phyloP scores from a whole-genome alignment of 495 filamentous ascomycete genomes.

The Daldinia childiae region DNA sequence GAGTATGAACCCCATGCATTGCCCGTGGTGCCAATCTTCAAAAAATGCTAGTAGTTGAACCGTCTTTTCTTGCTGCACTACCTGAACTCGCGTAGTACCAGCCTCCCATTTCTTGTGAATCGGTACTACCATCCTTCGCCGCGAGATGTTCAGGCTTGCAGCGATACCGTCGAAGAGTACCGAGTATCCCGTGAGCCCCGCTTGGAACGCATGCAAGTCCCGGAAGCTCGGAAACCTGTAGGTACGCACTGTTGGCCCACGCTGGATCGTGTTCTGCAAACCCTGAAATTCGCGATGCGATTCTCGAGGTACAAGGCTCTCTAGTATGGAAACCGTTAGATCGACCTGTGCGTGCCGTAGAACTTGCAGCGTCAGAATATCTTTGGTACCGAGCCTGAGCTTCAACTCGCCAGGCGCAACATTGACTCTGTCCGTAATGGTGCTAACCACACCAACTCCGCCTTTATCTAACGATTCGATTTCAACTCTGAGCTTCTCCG shows the following conservation, averaged over 20 bases:
- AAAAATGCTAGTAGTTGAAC: slow-evolving; percentile 85
- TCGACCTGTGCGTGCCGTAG: slow-evolving; percentile 72
- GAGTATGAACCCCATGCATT: slow-evolving; percentile 86
- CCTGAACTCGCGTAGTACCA: slow-evolving; percentile 74
- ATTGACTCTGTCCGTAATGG: slow-evolving; percentile 77
- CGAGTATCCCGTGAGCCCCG: slow-evolving; percentile 76
- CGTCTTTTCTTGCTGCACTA: slow-evolving; percentile 76
- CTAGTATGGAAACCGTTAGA: slow-evolving; percentile 72
- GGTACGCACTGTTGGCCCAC: slow-evolving; percentile 59
- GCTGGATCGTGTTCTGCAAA: slow-evolving; percentile 57
- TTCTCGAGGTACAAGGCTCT: slow-evolving; percentile 68
- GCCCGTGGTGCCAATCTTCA: slow-evolving; percentile 79
- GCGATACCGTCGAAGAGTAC: slow-evolving; percentile 80
- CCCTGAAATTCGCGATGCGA: slow-evolving; percentile 62
- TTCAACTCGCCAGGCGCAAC: slow-evolving; percentile 78
- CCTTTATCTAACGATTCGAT: slow-evolving; percentile 66
- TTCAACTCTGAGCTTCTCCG: slow-evolving; percentile 74
- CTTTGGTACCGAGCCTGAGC: slow-evolving; percentile 66
- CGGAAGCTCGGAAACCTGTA: slow-evolving; percentile 61
- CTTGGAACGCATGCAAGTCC: slow-evolving; percentile 80
- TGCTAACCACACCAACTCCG: slow-evolving; percentile 58
- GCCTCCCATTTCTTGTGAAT: slow-evolving; percentile 93
- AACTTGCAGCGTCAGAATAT: slow-evolving; percentile 68
- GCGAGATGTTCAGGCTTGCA: slow-evolving; percentile 78
- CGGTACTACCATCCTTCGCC: slow-evolving; percentile 86